phyloP scores from a whole-genome alignment of 1,284 basidiomycete species.

The Ceratobasidium sp. region DNA sequence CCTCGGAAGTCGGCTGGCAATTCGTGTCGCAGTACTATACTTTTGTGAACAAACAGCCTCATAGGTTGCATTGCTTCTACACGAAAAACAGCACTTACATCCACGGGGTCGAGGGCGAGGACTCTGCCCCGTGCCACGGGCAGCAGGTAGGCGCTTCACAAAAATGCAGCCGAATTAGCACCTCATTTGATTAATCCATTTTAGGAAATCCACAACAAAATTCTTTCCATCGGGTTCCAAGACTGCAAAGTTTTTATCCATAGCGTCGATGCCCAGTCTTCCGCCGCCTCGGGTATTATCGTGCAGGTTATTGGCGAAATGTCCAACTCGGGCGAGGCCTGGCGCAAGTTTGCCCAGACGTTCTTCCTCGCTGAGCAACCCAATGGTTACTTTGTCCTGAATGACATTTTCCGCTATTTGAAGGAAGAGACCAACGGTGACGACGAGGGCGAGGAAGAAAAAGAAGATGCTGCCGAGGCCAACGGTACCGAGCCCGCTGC shows the following conservation, averaged over 20 bases:
- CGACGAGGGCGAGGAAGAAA: constrained; percentile 62
- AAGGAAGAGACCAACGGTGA: constrained; percentile 91
- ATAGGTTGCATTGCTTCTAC: constrained; percentile 98
- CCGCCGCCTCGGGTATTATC: constrained; percentile 93
- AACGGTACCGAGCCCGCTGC: constrained; percentile 41
- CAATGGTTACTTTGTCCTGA: constrained; percentile 99
- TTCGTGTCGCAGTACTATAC: constrained; percentile 97
- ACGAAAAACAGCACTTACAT: constrained; percentile 97
- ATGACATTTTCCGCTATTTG: constrained; percentile 96
- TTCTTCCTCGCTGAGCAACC: constrained; percentile 99
- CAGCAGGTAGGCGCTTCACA: constrained; percentile 72
- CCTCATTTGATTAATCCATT: constrained; percentile 19
- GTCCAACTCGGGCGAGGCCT: constrained; percentile 87
- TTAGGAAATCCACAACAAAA: constrained; percentile 97
- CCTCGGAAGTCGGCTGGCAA: constrained; percentile 92
- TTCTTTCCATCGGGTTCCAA: constrained; percentile 90
- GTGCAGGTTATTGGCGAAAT: constrained; percentile 99
- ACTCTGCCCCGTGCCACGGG: constrained; percentile 83
- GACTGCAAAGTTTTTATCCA: constrained; percentile 99
- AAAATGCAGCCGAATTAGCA: constrained; percentile 9
- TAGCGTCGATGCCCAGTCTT: constrained; percentile 92
- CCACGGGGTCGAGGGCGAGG: constrained; percentile 95
- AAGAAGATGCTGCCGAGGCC: constrained; percentile 41
- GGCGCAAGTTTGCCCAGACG: constrained; percentile 99
- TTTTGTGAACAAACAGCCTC: constrained; percentile 96